A percentile compares a stretch with the other conserved stretches of the same genome.
Evolutionary conservation across 2,329 filamentous ascomycete genomes (phyloP).

Genomic region (Sporothrix inflata): DNA sequence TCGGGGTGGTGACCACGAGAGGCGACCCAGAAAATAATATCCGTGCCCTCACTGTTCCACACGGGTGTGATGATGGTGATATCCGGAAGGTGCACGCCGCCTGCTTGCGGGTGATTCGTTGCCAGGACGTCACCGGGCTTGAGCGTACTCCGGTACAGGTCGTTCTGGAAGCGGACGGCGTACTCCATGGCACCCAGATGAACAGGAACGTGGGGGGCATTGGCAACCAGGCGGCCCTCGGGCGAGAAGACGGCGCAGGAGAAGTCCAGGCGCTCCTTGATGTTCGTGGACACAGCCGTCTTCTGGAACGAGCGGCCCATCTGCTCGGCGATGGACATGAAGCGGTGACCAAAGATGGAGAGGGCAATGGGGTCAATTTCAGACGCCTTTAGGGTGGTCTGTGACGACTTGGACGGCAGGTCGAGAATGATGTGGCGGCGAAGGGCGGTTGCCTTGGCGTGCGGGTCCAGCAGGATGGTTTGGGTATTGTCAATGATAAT

Average conservation of each 20-base stretch:
- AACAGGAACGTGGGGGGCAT: slow-evolving; percentile 78
- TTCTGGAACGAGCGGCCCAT: slow-evolving; percentile 30
- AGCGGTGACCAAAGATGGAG: slow-evolving; percentile 30
- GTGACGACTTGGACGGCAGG: slow-evolving; percentile 54
- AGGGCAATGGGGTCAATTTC: slow-evolving; percentile 68
- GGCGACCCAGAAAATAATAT: slow-evolving; percentile 83
- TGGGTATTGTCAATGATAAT: slow-evolving; percentile 87
- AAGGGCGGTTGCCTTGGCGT: slow-evolving; percentile 73
- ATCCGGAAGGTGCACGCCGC: slow-evolving; percentile 73
- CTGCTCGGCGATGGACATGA: slow-evolving; percentile 31
- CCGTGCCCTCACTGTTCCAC: slow-evolving; percentile 58
- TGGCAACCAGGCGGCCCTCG: slow-evolving; percentile 74
- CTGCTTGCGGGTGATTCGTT: slow-evolving; percentile 69
- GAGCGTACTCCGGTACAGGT: slow-evolving; percentile 77
- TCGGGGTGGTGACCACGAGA: slow-evolving; percentile 81
- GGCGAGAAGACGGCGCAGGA: slow-evolving; percentile 80
- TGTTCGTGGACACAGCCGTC: slow-evolving; percentile 27
- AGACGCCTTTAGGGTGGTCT: background rate
- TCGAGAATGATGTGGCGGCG: slow-evolving; percentile 83
- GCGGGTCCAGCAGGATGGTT: slow-evolving; percentile 86
- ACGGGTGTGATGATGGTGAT: slow-evolving; percentile 81
- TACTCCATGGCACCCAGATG: slow-evolving; percentile 83
- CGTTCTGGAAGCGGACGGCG: slow-evolving; percentile 74
- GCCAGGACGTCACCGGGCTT: slow-evolving; percentile 81
- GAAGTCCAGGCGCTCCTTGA: slow-evolving; percentile 30